Percentiles rank a stretch among this genome's conserved stretches.
phyloP scores from a whole-genome alignment of 768 basidiomycete genomes.

The Suillus hirtellus region DNA sequence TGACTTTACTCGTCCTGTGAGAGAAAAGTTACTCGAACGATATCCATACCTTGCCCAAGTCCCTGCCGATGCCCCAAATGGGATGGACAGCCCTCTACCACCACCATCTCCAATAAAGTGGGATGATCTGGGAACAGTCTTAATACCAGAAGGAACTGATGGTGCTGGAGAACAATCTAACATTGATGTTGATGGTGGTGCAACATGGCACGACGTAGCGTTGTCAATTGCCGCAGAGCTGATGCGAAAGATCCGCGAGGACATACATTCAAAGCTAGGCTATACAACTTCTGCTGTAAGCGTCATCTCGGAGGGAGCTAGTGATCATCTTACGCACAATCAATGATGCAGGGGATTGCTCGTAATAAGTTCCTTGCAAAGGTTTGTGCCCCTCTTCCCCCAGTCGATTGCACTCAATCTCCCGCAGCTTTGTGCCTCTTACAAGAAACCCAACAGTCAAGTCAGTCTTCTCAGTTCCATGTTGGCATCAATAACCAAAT shows the following conservation, averaged over 20 bases:
- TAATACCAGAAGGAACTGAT: constrained; percentile 32
- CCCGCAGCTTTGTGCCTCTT: constrained; percentile 79
- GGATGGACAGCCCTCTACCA: constrained; percentile 77
- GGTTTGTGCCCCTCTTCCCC: constrained; percentile 39
- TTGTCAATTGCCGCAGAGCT: constrained; percentile 86
- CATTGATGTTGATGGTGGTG: constrained; percentile 32
- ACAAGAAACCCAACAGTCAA: constrained; percentile 88
- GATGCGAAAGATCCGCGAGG: constrained; percentile 72
- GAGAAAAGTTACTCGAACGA: constrained; percentile 66
- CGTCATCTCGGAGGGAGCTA: constrained; percentile 8
- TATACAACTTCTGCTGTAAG: constrained; percentile 94
- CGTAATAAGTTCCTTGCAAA: constrained; percentile 96
- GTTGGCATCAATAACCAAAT: constrained; percentile 8
- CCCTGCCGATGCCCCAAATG: constrained; percentile 66
- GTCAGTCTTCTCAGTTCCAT: constrained; percentile 37
- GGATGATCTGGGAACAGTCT: constrained; percentile 54
- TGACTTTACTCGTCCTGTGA: constrained; percentile 84
- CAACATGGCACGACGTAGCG: constrained; percentile 92
- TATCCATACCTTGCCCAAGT: constrained; percentile 76
- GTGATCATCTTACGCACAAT: neutral
- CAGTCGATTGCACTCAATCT: constrained; percentile 7
- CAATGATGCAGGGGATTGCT: constrained; percentile 67
- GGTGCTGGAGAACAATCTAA: constrained; percentile 16
- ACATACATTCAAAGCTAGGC: constrained; percentile 69
- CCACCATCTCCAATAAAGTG: constrained; percentile 66